Conservation (phyloP, 208 protist species). For the Leishmania turanica region DNA sequence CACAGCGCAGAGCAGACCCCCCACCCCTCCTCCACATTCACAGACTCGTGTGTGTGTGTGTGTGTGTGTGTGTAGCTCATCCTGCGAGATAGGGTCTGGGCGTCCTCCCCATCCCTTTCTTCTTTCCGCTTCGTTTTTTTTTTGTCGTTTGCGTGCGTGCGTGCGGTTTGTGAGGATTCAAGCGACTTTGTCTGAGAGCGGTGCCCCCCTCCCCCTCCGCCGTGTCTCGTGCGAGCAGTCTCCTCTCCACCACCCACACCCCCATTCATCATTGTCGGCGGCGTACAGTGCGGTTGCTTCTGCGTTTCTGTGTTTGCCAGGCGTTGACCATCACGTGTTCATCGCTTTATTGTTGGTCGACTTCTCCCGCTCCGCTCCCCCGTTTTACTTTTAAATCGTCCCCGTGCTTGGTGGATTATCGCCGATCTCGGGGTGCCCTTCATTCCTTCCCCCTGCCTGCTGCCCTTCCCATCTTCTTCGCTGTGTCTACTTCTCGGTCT, state of each 20-base stretch:
- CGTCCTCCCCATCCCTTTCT: neutral
- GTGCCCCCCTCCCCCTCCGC: neutral
- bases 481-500: neutral
- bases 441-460: neutral
- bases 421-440: neutral
- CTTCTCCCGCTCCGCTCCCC: neutral
- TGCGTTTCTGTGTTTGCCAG: neutral
- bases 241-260: neutral
- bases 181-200: neutral
- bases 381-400: constrained; percentile 1
- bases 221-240: neutral
- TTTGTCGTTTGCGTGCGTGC: neutral
- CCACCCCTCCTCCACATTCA: neutral
- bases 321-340: neutral
- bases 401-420: neutral
- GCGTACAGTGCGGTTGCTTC: neutral
- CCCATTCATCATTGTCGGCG: neutral
- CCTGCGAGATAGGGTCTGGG: neutral
- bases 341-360: neutral
- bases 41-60: neutral
- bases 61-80: neutral
- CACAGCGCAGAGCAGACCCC: neutral
- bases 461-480: neutral
- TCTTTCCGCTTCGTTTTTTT: neutral
- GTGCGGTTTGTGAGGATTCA: neutral